A percentile compares a stretch with the other conserved stretches of the same genome.
phyloP scores from a whole-genome alignment of 805 yeast species.

The Kodamaea jinghongensis region DNA sequence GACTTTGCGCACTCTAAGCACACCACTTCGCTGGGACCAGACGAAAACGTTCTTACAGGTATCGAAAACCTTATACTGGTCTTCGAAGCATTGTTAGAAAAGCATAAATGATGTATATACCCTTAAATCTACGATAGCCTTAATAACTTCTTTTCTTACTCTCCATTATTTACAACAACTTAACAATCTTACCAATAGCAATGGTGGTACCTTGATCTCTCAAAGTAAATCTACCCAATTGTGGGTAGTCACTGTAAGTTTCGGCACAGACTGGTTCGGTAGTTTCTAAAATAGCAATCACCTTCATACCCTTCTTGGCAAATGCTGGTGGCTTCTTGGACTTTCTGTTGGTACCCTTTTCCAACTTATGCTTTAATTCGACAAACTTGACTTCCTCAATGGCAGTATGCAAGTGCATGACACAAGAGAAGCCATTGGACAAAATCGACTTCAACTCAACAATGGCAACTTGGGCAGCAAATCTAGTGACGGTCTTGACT shows the following conservation, averaged over 20 bases:
- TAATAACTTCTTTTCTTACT: not conserved
- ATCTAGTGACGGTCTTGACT: slow-evolving; percentile 82
- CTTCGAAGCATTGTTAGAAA: slow-evolving; percentile 30
- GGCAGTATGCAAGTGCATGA: slow-evolving; percentile 98
- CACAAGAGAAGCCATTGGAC: slow-evolving; percentile 95
- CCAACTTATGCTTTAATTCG: slow-evolving; percentile 84
- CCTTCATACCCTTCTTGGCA: slow-evolving; percentile 98
- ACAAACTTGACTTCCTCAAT: slow-evolving; percentile 89
- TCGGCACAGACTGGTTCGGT: slow-evolving; percentile 90
- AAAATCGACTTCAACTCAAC: slow-evolving; percentile 93
- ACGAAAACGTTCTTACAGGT: slow-evolving; percentile 69
- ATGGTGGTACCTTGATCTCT: slow-evolving; percentile 98
- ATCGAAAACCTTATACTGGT: slow-evolving; percentile 55
- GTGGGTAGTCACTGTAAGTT: slow-evolving; percentile 88
- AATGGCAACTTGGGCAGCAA: slow-evolving; percentile 95
- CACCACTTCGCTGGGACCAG: slow-evolving; percentile 63
- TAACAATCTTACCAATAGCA: slow-evolving; percentile 97
- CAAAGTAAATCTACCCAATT: slow-evolving; percentile 95
- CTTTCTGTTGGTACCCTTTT: slow-evolving; percentile 94
- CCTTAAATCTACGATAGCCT: not conserved
- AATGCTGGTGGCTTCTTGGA: slow-evolving; percentile 97
- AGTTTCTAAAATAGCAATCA: slow-evolving; percentile 87
- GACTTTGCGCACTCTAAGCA: slow-evolving; percentile 88
- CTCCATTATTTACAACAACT: slow-evolving; percentile 54
- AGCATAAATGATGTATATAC: slow-evolving; percentile 3